These are phyloP conservation scores for Colletotrichum acutatum DNA, from an alignment of 2,329 filamentous ascomycete genomes.

Conservation along the genomic window DNA sequence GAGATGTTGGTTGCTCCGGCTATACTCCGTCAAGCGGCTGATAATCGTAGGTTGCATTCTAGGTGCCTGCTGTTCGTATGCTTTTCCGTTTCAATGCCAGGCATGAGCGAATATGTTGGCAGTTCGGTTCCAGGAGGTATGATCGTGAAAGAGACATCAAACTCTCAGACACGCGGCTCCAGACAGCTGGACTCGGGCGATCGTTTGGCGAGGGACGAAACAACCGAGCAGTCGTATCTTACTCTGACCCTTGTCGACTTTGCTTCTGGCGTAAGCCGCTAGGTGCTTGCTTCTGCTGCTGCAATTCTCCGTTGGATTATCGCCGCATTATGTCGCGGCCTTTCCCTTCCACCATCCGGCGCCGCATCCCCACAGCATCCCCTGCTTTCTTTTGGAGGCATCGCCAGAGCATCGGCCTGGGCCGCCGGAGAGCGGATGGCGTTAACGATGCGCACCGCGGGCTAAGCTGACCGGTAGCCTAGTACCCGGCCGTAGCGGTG, in stretches of 20 bases:
- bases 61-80: background rate
- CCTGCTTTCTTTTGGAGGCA: constrained; percentile 16
- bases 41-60: background rate
- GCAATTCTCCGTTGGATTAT: background rate
- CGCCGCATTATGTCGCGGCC: constrained; percentile 14
- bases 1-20: no score
- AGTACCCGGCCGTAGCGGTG: background rate
- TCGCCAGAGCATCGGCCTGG: constrained; percentile 24
- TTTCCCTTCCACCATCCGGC: background rate
- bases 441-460: background rate
- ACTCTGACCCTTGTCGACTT: background rate
- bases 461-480: background rate
- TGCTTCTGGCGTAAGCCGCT: constrained; percentile 8
- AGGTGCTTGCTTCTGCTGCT: constrained; percentile 4
- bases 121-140: background rate
- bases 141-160: background rate
- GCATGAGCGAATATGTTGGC: background rate
- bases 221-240: background rate
- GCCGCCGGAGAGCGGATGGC: background rate
- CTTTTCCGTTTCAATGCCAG: background rate
- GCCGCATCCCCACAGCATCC: constrained; percentile 9
- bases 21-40: background rate
- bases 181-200: constrained; percentile 2
- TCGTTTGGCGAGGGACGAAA: constrained; percentile 4
- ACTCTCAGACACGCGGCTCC: background rate